Base-by-base conservation (phyloP, 1,139 yeast species). In the Magnusiomyces ingens region DNA sequence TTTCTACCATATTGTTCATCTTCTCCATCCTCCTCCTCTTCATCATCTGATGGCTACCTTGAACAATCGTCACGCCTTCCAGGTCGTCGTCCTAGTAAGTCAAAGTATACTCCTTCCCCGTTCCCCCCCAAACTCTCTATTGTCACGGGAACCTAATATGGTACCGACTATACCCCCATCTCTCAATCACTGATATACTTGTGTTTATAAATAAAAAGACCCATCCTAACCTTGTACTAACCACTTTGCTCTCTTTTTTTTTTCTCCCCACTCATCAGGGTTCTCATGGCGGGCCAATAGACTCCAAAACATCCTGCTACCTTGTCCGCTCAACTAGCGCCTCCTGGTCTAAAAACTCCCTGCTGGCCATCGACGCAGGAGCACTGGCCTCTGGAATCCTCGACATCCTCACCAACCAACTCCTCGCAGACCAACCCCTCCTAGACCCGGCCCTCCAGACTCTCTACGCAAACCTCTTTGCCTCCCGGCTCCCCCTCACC, bases 301-400 rank as follows among this genome's bases (percentile, higher is more conserved):
- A 65, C 50, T 43, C 62, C 18, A 55, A 53, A 49, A 63, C 57
- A 44, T 59, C 62, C 58, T 75, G 88, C 3, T 77, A 82, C 52
- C 69, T 89, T 51, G 62, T 89, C 35, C 85, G 86, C 61, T 84
- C 91, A 0, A 63, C 75, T 1, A 57, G 64, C 2, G 57, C 75
- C 1, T 60, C 76, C 0, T 82, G 62, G 69, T 8, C 52, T 60
- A 29, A 58, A 64, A 41, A 58, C 59, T 50, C 75, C 47, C 62
- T 85, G 5, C 56, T 85, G 12, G 80, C 85, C 50, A 68, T 90
- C 10, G 97, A 90, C 66, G 95, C 89, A 1, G 97, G 97, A 0
- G 74, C 85, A 4, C 90, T 95, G 0, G 62, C 85, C 45, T 71
- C 82, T 1, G 78, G 78, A 51, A 66, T 89, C 8, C 65, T 78